phyloP scores from a whole-genome alignment of 345 rosid species.

The Anastatica hierochuntica region DNA sequence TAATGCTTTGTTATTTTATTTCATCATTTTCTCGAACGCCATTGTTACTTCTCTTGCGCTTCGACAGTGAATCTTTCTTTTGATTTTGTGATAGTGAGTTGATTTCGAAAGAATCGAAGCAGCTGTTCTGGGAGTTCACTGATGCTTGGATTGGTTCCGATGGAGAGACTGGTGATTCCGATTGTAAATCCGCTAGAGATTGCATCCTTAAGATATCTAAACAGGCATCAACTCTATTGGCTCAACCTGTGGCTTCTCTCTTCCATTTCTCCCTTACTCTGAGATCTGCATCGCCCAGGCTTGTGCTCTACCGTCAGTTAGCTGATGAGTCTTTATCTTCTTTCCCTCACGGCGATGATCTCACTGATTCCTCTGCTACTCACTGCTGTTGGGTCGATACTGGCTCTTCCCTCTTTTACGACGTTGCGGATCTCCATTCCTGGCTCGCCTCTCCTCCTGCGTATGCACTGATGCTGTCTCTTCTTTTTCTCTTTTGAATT shows the following conservation, averaged over 20 bases:
- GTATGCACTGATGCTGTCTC: slow-evolving; percentile 34
- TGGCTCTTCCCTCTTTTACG: slow-evolving; percentile 67
- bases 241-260: slow-evolving; percentile 52
- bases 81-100: slow-evolving; percentile 45
- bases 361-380: slow-evolving; percentile 42
- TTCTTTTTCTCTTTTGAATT: background rate
- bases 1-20: slow-evolving; percentile 16
- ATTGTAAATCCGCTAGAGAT: slow-evolving; percentile 61
- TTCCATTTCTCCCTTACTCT: slow-evolving; percentile 73
- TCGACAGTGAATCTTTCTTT: background rate
- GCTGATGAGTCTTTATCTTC: slow-evolving; percentile 97
- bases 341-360: slow-evolving; percentile 53
- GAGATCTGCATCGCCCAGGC: slow-evolving; percentile 84
- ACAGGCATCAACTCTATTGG: slow-evolving; percentile 40
- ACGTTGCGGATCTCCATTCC: slow-evolving; percentile 45
- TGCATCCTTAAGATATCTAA: slow-evolving; percentile 55
- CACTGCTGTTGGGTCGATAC: slow-evolving; percentile 96
- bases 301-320: slow-evolving; percentile 80
- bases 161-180: slow-evolving; percentile 35
- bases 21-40: background rate
- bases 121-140: slow-evolving; percentile 76
- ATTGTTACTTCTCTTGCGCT: background rate
- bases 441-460: slow-evolving; percentile 47
- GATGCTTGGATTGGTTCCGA: slow-evolving; percentile 55
- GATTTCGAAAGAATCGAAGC: slow-evolving; percentile 71